Conservation (phyloP, 257 asterid species). For the Apocynum venetum region DNA sequence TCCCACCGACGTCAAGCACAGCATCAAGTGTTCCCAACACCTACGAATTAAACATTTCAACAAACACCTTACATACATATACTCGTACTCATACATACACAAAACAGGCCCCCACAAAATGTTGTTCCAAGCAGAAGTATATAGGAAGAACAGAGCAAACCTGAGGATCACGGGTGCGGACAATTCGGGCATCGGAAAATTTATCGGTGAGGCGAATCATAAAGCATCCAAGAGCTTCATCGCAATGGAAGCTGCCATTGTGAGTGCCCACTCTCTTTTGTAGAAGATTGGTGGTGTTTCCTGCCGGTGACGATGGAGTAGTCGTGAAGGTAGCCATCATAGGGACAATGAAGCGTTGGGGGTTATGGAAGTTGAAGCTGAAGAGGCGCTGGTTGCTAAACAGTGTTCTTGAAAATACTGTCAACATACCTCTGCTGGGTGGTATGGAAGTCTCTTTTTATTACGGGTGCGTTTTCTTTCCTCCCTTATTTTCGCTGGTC, state of each 20-base stretch:
- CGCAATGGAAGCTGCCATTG: conserved; percentile 96
- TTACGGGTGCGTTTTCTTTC: neutral
- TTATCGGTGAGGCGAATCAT: conserved; percentile 81
- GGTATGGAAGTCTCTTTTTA: neutral
- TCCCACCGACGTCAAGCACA: conserved; percentile 92
- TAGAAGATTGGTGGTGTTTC: conserved; percentile 6
- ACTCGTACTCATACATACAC: neutral
- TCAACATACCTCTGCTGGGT: neutral
- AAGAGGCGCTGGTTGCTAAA: conserved; percentile 31
- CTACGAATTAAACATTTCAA: conserved; percentile 46
- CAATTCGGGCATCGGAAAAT: conserved; percentile 61
- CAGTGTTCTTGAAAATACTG: conserved; percentile 31
- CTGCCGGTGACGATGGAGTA: conserved; percentile 19
- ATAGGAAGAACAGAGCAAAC: conserved; percentile 14
- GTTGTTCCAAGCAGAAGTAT: neutral
- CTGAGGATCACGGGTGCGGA: conserved; percentile 89
- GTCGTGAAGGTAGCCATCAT: conserved; percentile 44
- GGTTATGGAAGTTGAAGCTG: conserved; percentile 17
- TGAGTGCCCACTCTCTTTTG: conserved; percentile 77
- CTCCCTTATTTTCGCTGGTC: neutral
- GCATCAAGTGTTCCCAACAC: conserved; percentile 81
- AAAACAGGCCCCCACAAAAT: neutral
- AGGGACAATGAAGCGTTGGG: conserved; percentile 15
- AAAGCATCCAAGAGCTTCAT: conserved; percentile 95
- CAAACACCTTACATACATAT: conserved; percentile 46